phyloP scores from a whole-genome alignment of 345 rosid species.

The Brassica incana region DNA sequence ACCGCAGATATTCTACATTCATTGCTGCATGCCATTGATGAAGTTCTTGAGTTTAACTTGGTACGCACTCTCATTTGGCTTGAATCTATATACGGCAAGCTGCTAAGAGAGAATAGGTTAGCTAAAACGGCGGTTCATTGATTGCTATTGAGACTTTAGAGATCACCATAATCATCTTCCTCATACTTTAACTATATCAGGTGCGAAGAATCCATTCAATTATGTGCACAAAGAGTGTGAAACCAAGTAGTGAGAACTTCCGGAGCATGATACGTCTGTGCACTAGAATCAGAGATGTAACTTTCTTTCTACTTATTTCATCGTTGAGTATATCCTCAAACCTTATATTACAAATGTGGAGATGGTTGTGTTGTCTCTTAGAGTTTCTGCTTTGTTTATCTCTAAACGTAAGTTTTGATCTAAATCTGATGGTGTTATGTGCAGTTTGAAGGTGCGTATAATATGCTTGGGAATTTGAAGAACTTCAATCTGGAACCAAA shows the following conservation, averaged over 20 bases:
- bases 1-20: conserved; percentile 50
- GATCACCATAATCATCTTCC: conserved; percentile 16
- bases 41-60: conserved; percentile 59
- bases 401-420: neutral
- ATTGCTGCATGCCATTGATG: conserved; percentile 54
- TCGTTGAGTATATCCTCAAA: conserved; percentile 14
- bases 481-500: conserved; percentile 58
- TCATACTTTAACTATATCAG: conserved; percentile 38
- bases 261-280: conserved; percentile 64
- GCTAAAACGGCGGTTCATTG: neutral
- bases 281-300: conserved; percentile 82
- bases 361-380: conserved; percentile 9
- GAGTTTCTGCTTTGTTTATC: neutral
- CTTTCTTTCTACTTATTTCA: conserved; percentile 18
- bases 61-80: conserved; percentile 41
- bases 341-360: conserved; percentile 4
- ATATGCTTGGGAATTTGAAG: conserved; percentile 61
- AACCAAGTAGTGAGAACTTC: conserved; percentile 69
- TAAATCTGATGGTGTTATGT: neutral
- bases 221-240: conserved; percentile 51
- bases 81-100: neutral
- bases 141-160: conserved; percentile 1
- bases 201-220: conserved; percentile 64
- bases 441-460: conserved; percentile 81
- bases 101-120: neutral